Base-by-base conservation (phyloP, 129 eudicot species). In the carrot (Daucus carota) region DNA sequence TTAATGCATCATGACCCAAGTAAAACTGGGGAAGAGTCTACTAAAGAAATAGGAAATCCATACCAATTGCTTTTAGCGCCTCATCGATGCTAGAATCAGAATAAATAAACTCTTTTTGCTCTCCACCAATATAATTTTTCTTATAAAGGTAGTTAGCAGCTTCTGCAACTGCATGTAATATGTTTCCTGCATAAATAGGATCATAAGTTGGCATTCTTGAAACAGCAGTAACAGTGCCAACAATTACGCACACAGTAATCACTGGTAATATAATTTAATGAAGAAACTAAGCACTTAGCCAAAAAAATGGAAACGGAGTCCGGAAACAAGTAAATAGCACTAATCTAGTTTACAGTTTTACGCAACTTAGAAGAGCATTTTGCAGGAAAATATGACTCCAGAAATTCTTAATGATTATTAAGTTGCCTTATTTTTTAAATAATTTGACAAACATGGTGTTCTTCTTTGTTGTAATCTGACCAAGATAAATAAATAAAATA, bases 91-190 rank as follows among this genome's bases (percentile, higher is more conserved):
- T 79, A 67, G 84, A 48, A 70, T 93, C 98, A 0, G 91, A 82
- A 73, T 87, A 77, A 62, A 79, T 78, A n/a, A 88, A 85, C 75
- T 84, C 84, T 75, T 87, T 87, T 42, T 80, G 42, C 45, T 77
- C 66, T 59, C 75, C 75, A 59, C 68, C 76, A 34, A 69, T 36
- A 73, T 88, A 83, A 75, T 90, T 80, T 84, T 90, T 93, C 62
- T 66, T 76, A 65, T 79, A 88, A n/a, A 93, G 96, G 26, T 82
- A 50, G 82, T 90, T 90, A 47, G 96, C 95, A 43, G 98, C 98
- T 88, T 84, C 85, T 32, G 83, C 91, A 31, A 90, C 87, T 34
- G 91, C 96, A 70, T 54, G 70, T 79, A 72, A 88, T 46, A 62
- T 44, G 73, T 82, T 60, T 75, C 88, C 98, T 92, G 93, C 80